Percentiles rank a stretch among this genome's conserved stretches.
phyloP scores from a whole-genome alignment of 352 stramenopile species.

The Phytophthora citrophthora region DNA sequence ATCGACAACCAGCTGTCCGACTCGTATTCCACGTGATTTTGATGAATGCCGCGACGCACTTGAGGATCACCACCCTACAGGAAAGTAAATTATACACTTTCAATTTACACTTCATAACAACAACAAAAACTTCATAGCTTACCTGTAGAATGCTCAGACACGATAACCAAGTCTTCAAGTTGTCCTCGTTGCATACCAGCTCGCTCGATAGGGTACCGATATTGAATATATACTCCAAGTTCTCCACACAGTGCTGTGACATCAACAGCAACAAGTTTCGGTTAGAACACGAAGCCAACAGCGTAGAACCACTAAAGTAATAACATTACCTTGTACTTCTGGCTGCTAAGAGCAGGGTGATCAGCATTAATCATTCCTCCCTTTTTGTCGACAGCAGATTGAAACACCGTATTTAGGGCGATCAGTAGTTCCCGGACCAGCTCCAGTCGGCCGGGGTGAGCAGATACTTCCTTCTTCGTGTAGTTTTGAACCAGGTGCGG shows the following conservation, averaged over 20 bases:
- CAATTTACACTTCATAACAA: background rate
- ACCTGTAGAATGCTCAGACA: slow-evolving; percentile 78
- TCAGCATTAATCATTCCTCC: slow-evolving; percentile 63
- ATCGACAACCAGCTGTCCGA: slow-evolving; percentile 89
- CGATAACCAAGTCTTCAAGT: slow-evolving; percentile 75
- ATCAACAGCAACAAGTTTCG: background rate
- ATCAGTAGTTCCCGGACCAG: slow-evolving; percentile 71
- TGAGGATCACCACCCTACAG: slow-evolving; percentile 79
- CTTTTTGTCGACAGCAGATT: slow-evolving; percentile 55
- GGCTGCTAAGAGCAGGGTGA: slow-evolving; percentile 76
- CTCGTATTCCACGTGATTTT: slow-evolving; percentile 89
- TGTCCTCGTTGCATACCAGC: slow-evolving; percentile 73
- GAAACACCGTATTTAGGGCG: slow-evolving; percentile 70
- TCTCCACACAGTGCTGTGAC: slow-evolving; percentile 83
- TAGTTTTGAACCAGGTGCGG: slow-evolving; percentile 84
- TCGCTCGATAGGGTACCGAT: slow-evolving; percentile 78
- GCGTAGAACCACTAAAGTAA: background rate
- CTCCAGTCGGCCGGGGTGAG: slow-evolving; percentile 57
- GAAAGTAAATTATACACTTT: slow-evolving; percentile 10
- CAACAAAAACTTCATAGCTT: slow-evolving; percentile 1
- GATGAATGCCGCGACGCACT: slow-evolving; percentile 64
- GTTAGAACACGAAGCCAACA: background rate
- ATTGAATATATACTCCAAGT: slow-evolving; percentile 89
- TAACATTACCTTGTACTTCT: slow-evolving; percentile 86
- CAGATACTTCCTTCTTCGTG: slow-evolving; percentile 56